These are phyloP conservation scores for Colletotrichum australisinense DNA, from an alignment of 2,329 filamentous ascomycete species.

Conservation along the genomic window DNA sequence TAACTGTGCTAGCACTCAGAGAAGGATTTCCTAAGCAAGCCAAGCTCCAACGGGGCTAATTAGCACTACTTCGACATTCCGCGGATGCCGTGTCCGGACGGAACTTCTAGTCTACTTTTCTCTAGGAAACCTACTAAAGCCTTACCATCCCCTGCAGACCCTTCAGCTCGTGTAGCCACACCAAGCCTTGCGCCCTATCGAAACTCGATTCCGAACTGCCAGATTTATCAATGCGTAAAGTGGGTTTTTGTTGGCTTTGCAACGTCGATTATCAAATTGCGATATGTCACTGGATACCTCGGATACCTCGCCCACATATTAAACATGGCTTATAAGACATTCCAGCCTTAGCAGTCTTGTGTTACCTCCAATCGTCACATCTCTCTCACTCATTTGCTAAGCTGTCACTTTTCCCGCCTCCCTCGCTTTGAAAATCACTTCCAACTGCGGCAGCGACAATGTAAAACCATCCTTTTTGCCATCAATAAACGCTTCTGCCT, in stretches of 20 bases:
- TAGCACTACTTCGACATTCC: slow-evolving; percentile 5
- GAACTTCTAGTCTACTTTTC: neutral
- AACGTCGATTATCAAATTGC: neutral
- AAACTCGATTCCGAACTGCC: neutral
- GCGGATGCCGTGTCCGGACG: neutral
- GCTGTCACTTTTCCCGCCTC: neutral
- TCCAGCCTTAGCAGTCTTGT: too few species aligned
- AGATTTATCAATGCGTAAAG: neutral
- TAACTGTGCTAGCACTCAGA: neutral
- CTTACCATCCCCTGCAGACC: neutral
- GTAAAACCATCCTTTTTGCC: slow-evolving; percentile 34
- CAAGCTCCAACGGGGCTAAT: slow-evolving; percentile 4
- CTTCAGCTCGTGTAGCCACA: slow-evolving; percentile 9
- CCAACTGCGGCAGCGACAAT: slow-evolving; percentile 28
- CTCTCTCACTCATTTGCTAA: neutral
- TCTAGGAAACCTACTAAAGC: neutral
- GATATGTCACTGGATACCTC: neutral
- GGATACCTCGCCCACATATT: neutral
- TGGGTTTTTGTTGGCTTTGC: neutral
- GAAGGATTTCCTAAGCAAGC: neutral
- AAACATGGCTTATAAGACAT: neutral
- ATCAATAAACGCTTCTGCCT: slow-evolving; percentile 10
- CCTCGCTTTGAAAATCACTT: slow-evolving; percentile 32
- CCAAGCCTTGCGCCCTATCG: neutral
- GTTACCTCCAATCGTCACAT: neutral